Evolutionary conservation across 2,329 filamentous ascomycete genomes (phyloP), one percentile per base, ranked within the genome.

Genomic region (Calonectria pteridis): DNA sequence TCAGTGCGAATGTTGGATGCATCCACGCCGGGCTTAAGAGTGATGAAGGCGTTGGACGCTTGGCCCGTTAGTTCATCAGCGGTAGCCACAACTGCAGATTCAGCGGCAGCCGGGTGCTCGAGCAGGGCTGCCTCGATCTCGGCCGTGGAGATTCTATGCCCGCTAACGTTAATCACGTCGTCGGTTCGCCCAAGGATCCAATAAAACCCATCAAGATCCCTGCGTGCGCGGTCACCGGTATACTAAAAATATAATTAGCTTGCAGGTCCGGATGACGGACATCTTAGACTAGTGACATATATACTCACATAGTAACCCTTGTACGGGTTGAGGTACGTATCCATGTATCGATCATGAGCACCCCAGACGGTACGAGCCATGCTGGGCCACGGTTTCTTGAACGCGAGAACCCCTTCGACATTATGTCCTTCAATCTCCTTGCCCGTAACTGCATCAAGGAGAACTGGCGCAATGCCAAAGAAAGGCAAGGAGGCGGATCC

Each of bases 291-390:
- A 0, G 1, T 0, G 5, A 0, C 28, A 20, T 13, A 88, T 94
- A 20, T 13, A 88, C 94, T 89, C 86, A 96, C 94, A 86, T 98
- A 98, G 88, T 96, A 98, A 74, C 95, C 95, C 86, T 95, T 94
- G 89, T 98, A 98, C 7, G 97, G 95, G 81, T 96, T 97, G 80
- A 98, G 86, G 84, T 98, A 98, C 26, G 96, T 98, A 78, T 98
- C 95, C 94, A 98, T 95, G 84, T 98, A 98, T 82, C 96, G 91
- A 89, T 96, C 95, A 88, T 98, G 96, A 29, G 95, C 95, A 77
- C 95, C 95, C 91, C 94, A 98, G 71, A 98, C 95, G n/a, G 96
- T 98, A 78, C 96, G 93, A 40, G 96, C 95, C 95, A 98, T 98
- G 84, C 94, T 97, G 26, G 96, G 96, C 96, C 96, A 98, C 71